Evolutionary conservation across 371 early-diverging fungal species (phyloP).

Genomic region (Funneliformis caledonium): DNA sequence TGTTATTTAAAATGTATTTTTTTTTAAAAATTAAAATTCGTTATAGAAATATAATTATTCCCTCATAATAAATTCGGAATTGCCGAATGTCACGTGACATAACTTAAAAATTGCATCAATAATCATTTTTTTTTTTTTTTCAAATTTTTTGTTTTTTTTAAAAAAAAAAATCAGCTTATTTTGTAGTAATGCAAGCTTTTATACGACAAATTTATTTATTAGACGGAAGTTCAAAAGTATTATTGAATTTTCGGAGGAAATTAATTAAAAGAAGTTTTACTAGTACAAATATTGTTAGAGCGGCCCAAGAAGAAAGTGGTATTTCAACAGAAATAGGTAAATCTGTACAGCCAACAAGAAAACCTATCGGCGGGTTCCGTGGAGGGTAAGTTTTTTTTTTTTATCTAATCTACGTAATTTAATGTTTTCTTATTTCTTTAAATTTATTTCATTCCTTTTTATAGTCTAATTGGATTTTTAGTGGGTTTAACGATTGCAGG

Average conservation of each 20-base stretch:
- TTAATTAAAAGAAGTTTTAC: neutral
- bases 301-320: neutral
- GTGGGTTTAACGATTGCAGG: slow-evolving; percentile 79
- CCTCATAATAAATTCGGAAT: too few species aligned
- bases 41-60: too few species aligned
- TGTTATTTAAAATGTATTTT: too few species aligned
- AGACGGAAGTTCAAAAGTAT: neutral
- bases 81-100: neutral
- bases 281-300: neutral
- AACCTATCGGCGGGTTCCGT: slow-evolving; percentile 37
- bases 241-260: neutral
- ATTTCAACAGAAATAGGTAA: neutral
- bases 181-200: neutral
- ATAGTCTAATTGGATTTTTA: slow-evolving; percentile 70
- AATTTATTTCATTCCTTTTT: neutral
- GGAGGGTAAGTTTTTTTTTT: slow-evolving; percentile 37
- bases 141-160: neutral
- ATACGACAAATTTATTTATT: neutral
- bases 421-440: neutral
- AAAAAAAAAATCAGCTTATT: neutral
- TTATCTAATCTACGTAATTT: too few species aligned
- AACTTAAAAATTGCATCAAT: too few species aligned
- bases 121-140: too few species aligned
- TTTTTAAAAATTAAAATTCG: too few species aligned
- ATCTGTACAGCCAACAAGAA: slow-evolving; percentile 28